Percentiles rank a stretch among this genome's conserved stretches.
Conservation (phyloP, 225 moss, liverwort and hornwort species). For the Polytrichum commune region DNA sequence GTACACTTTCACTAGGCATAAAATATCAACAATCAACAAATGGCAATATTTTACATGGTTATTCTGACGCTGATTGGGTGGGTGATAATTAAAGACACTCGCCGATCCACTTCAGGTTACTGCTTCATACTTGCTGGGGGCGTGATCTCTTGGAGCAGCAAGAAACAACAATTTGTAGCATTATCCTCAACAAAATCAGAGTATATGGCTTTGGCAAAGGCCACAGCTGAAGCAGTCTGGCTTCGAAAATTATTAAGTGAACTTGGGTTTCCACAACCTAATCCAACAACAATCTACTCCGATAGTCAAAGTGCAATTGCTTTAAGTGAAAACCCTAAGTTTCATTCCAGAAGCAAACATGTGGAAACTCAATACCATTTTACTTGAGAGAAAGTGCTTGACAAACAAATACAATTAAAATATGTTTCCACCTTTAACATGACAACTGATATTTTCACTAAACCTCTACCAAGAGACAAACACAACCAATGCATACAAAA, state of each 20-base stretch:
- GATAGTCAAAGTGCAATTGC: background rate
- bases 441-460: background rate
- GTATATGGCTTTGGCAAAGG: background rate
- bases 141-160: background rate
- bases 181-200: background rate
- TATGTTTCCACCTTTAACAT: background rate
- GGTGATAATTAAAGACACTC: background rate
- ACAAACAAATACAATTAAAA: background rate
- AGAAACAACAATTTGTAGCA: background rate
- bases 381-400: background rate
- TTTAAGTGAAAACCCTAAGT: constrained; percentile 3
- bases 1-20: background rate
- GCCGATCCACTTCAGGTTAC: background rate
- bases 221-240: background rate
- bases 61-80: background rate
- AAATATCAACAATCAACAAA: background rate
- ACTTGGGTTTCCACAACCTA: background rate
- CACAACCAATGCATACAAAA: background rate
- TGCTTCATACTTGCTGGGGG: background rate
- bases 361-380: background rate
- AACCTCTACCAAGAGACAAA: background rate
- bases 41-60: background rate
- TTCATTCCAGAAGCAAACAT: background rate
- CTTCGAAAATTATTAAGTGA: background rate
- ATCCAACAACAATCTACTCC: background rate